Conservation (phyloP, 345 rosid species). For the Arabidopsis suecica region DNA sequence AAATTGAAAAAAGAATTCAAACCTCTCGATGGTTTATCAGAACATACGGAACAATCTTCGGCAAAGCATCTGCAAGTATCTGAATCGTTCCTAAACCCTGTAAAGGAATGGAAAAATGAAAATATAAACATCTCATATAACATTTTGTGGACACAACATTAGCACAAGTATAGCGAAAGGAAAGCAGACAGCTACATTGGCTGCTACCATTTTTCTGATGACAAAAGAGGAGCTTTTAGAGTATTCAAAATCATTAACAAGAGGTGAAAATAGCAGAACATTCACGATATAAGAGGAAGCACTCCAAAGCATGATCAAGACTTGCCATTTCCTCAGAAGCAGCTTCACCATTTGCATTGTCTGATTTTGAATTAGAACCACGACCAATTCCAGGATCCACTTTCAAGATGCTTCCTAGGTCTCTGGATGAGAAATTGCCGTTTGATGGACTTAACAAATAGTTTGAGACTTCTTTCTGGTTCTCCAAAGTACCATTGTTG, state of each 20-base stretch:
- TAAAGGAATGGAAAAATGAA: constrained; percentile 37
- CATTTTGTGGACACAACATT: constrained; percentile 18
- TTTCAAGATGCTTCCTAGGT: constrained; percentile 46
- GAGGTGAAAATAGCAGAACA: constrained; percentile 13
- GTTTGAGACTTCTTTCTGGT: constrained; percentile 48
- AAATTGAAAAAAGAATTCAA: constrained; percentile 30
- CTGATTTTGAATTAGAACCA: constrained; percentile 50
- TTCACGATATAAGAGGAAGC: constrained; percentile 29
- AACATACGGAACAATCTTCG: constrained; percentile 97
- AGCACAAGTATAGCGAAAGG: constrained; percentile 17
- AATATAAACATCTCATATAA: constrained; percentile 29
- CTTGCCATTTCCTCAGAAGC: constrained; percentile 66
- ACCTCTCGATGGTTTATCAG: constrained; percentile 99
- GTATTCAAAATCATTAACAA: constrained; percentile 21
- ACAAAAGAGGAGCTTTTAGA: not conserved
- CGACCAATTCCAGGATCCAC: constrained; percentile 56
- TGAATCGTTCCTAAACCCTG: constrained; percentile 94
- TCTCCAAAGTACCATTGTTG: constrained; percentile 41
- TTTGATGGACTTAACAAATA: constrained; percentile 44
- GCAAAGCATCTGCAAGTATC: constrained; percentile 96
- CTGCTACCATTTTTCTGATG: constrained; percentile 8
- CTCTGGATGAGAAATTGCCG: constrained; percentile 46
- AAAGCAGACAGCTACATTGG: constrained; percentile 17
- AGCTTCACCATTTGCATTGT: constrained; percentile 52
- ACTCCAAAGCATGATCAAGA: constrained; percentile 39